Evolutionary conservation across 2,329 filamentous ascomycete genomes (phyloP).

Genomic region (Fusarium brachygibbosum): DNA sequence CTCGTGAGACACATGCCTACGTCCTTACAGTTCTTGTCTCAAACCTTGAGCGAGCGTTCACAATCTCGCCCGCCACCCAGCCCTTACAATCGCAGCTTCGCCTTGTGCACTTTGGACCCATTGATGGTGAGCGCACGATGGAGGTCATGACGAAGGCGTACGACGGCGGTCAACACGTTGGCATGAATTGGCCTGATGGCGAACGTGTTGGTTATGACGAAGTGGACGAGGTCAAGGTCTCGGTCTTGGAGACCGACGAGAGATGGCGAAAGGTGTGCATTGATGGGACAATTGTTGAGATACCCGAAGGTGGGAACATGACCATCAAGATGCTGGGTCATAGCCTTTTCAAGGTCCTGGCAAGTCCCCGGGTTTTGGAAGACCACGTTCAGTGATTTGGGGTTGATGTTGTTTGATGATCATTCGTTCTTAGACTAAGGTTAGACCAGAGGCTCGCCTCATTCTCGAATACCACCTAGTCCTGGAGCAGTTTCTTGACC

Average conservation of each 20-base stretch:
- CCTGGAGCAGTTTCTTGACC: constrained; percentile 60
- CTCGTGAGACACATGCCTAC: constrained; percentile 75
- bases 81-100: constrained; percentile 79
- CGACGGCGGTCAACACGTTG: constrained; percentile 68
- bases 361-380: constrained; percentile 51
- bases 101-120: constrained; percentile 80
- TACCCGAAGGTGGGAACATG: constrained; percentile 79
- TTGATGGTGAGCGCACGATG: constrained; percentile 77
- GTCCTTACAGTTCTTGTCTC: constrained; percentile 82
- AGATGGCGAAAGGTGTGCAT: constrained; percentile 89
- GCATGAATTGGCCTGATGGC: constrained; percentile 64
- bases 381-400: not conserved
- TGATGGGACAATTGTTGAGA: constrained; percentile 87
- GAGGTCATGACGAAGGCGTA: constrained; percentile 79
- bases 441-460: not conserved
- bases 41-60: constrained; percentile 84
- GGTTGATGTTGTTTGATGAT: not conserved
- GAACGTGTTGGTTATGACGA: constrained; percentile 79
- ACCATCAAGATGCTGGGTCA: constrained; percentile 67
- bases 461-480: constrained; percentile 8
- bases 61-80: constrained; percentile 79
- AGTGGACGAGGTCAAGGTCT: constrained; percentile 75
- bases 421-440: not conserved
- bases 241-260: constrained; percentile 74
- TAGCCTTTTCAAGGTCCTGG: constrained; percentile 61